Conservation (phyloP, 2,329 filamentous ascomycete genomes). For the Paraphoma chrysanthemicola region DNA sequence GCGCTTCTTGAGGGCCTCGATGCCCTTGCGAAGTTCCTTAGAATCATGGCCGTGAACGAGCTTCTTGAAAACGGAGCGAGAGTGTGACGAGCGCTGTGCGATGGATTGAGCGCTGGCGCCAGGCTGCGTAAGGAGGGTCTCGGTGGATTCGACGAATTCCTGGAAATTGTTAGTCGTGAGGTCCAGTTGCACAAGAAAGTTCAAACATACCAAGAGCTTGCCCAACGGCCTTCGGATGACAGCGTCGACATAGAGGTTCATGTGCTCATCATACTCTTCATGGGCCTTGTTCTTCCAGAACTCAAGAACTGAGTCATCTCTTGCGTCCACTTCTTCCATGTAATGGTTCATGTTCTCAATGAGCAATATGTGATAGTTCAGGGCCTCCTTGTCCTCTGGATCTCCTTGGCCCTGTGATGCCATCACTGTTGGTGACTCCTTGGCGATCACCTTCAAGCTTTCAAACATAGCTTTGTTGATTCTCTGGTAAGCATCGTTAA, state of each 20-base stretch:
- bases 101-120: conserved; percentile 63
- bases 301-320: conserved; percentile 76
- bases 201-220: conserved; percentile 70
- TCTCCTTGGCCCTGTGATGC: conserved; percentile 64
- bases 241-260: conserved; percentile 83
- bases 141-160: conserved; percentile 90
- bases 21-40: conserved; percentile 87
- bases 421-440: conserved; percentile 63
- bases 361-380: conserved; percentile 95
- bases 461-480: conserved; percentile 97
- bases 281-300: conserved; percentile 82
- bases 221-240: conserved; percentile 89
- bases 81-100: conserved; percentile 82
- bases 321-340: conserved; percentile 84
- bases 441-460: conserved; percentile 92
- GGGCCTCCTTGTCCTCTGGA: conserved; percentile 90
- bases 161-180: conserved; percentile 28
- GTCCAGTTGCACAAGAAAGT: not conserved
- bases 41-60: conserved; percentile 79
- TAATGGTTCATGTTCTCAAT: conserved; percentile 99
- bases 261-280: conserved; percentile 82
- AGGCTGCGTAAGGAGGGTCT: conserved; percentile 69
- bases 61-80: conserved; percentile 84
- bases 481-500: conserved; percentile 87
- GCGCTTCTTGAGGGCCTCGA: conserved; percentile 85